Conservation (phyloP, 148 eudicot genomes). For the Tetragonia tetragonoides region DNA sequence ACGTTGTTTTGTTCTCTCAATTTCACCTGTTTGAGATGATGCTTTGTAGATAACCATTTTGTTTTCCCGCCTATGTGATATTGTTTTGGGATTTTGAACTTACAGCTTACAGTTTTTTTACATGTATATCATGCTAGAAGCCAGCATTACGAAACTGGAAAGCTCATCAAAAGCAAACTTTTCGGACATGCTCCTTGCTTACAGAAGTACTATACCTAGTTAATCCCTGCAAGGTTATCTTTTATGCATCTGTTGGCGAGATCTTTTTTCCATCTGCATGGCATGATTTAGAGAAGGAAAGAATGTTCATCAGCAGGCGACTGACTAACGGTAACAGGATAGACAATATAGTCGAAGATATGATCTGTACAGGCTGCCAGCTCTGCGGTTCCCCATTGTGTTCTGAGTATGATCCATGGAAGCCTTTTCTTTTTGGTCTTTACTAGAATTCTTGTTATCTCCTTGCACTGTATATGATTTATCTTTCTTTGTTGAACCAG, state of each 20-base stretch:
- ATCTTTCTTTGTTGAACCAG: conserved; percentile 35
- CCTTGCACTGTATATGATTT: neutral
- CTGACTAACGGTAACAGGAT: conserved; percentile 25
- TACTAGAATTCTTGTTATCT: neutral
- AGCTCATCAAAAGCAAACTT: conserved; percentile 43
- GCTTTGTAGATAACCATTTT: neutral
- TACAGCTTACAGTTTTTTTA: neutral
- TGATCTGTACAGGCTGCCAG: conserved; percentile 74
- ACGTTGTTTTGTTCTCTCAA: neutral
- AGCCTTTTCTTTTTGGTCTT: neutral
- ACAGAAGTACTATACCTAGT: conserved; percentile 40
- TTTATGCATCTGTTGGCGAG: conserved; percentile 71
- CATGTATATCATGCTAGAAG: conserved; percentile 21
- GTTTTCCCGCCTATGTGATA: no score
- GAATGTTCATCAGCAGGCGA: conserved; percentile 67
- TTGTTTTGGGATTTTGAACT: neutral
- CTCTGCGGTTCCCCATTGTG: conserved; percentile 56
- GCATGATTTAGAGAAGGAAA: conserved; percentile 49
- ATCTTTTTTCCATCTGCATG: conserved; percentile 52
- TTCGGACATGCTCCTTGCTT: conserved; percentile 46
- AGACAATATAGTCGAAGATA: conserved; percentile 54
- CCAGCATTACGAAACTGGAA: conserved; percentile 63
- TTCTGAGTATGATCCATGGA: conserved; percentile 25
- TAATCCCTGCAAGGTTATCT: conserved; percentile 44
- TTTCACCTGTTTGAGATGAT: neutral